Conservation (phyloP, 2,329 filamentous ascomycete genomes). For the Sarocladium kiliense region DNA sequence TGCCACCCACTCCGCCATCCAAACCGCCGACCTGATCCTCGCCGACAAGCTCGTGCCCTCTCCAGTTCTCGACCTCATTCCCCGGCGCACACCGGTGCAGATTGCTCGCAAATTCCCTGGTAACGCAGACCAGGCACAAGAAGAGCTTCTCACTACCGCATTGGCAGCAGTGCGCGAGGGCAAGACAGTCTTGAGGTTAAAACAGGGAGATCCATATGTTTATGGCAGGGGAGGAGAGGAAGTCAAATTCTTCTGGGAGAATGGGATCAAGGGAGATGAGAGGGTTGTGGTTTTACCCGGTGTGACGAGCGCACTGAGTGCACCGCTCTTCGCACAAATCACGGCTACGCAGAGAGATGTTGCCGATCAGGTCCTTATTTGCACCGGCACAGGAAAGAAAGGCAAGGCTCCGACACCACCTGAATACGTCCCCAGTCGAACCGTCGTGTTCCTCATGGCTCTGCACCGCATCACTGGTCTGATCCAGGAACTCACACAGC, state of each 20-base stretch:
- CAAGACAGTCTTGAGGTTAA: conserved; percentile 79
- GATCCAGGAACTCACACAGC: conserved; percentile 61
- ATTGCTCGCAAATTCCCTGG: conserved; percentile 98
- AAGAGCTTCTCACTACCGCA: conserved; percentile 78
- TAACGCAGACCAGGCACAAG: conserved; percentile 89
- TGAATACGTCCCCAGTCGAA: conserved; percentile 68
- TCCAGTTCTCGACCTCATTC: conserved; percentile 81
- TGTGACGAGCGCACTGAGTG: conserved; percentile 81
- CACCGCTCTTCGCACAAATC: conserved; percentile 82
- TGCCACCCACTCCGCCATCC: conserved; percentile 72
- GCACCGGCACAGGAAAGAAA: conserved; percentile 91
- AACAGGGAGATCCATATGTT: conserved; percentile 95
- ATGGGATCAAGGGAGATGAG: conserved; percentile 55
- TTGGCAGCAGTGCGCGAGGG: conserved; percentile 61
- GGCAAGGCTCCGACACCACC: conserved; percentile 79
- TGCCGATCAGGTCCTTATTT: conserved; percentile 90
- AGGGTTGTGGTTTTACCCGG: conserved; percentile 72
- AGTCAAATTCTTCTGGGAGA: conserved; percentile 71
- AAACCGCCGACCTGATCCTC: conserved; percentile 70
- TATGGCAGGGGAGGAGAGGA: conserved; percentile 96
- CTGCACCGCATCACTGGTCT: conserved; percentile 77
- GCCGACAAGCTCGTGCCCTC: conserved; percentile 84
- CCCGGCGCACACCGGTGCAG: conserved; percentile 79
- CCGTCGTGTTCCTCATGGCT: conserved; percentile 93
- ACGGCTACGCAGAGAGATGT: conserved; percentile 86